These are phyloP conservation scores for Tarenaya hassleriana DNA, from an alignment of 345 rosid species.

Conservation along the genomic window DNA sequence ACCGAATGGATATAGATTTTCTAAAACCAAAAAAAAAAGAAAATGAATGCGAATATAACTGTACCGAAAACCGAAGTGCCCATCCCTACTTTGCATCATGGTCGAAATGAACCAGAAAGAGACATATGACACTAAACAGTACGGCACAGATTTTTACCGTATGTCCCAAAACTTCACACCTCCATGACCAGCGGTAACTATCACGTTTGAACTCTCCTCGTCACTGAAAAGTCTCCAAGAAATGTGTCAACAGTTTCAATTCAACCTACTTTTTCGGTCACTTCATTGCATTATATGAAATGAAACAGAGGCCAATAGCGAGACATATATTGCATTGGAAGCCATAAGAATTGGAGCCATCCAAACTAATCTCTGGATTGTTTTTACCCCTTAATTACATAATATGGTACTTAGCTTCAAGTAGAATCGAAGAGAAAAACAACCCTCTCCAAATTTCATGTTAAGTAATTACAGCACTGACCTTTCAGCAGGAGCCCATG, in stretches of 20 bases:
- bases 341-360: not conserved
- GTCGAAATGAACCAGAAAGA: not conserved
- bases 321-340: not conserved
- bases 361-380: not conserved
- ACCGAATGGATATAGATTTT: no score
- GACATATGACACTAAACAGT: conserved; percentile 1
- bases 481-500: conserved; percentile 89
- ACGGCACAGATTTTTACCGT: conserved; percentile 41
- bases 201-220: conserved; percentile 50
- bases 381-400: not conserved
- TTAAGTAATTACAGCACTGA: conserved; percentile 22
- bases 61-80: no score
- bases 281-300: no score
- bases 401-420: conserved; percentile 3
- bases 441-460: not conserved
- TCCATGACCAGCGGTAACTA: conserved; percentile 81
- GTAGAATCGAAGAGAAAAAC: not conserved
- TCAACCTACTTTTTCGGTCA: no score
- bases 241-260: conserved; percentile 15
- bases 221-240: conserved; percentile 40
- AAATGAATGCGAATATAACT: no score
- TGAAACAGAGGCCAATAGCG: no score
- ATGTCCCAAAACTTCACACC: conserved; percentile 91
- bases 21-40: no score
- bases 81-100: not conserved